These are phyloP conservation scores for Aureobasidium sp. DNA, from an alignment of 2,329 filamentous ascomycete species.

Conservation along the genomic window DNA sequence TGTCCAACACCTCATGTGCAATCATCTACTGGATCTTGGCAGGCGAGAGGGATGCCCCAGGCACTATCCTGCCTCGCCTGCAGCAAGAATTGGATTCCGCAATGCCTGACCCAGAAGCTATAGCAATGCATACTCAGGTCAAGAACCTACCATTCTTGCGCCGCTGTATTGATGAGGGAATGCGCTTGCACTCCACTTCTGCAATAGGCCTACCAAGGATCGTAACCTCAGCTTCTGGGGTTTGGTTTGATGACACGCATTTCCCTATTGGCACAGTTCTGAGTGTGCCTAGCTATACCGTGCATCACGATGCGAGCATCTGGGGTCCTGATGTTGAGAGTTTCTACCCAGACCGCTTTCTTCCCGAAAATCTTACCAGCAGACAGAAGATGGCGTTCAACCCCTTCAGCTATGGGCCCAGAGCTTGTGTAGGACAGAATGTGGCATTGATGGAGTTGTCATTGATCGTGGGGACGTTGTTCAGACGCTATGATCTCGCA, in stretches of 20 bases:
- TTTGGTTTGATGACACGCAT: slow-evolving; percentile 20
- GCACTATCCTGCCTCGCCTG: slow-evolving; percentile 22
- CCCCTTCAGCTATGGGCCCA: slow-evolving; percentile 37
- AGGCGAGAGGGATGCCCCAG: slow-evolving; percentile 24
- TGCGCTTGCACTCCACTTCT: slow-evolving; percentile 29
- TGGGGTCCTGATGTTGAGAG: slow-evolving; percentile 37
- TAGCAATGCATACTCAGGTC: slow-evolving; percentile 22
- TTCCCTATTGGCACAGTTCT: slow-evolving; percentile 30
- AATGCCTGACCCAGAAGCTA: slow-evolving; percentile 19
- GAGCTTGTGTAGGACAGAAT: slow-evolving; percentile 38
- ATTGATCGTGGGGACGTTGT: slow-evolving; percentile 33
- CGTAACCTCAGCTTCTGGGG: slow-evolving; percentile 23
- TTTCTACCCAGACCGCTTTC: slow-evolving; percentile 34
- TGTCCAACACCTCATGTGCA: slow-evolving; percentile 28
- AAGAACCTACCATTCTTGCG: slow-evolving; percentile 26
- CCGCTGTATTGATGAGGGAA: slow-evolving; percentile 28
- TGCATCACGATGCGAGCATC: slow-evolving; percentile 35
- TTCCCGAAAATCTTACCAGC: slow-evolving; percentile 35
- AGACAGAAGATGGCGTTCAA: slow-evolving; percentile 34
- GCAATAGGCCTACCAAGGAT: slow-evolving; percentile 22
- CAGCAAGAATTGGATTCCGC: slow-evolving; percentile 26
- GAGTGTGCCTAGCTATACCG: slow-evolving; percentile 35
- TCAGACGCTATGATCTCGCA: slow-evolving; percentile 31
- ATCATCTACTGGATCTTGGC: slow-evolving; percentile 23
- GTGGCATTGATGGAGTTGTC: slow-evolving; percentile 38